Percentiles rank a stretch among this genome's conserved stretches.
Evolutionary conservation across 768 basidiomycete species (phyloP).

Genomic region (Pilatotrama ljubarskyi): DNA sequence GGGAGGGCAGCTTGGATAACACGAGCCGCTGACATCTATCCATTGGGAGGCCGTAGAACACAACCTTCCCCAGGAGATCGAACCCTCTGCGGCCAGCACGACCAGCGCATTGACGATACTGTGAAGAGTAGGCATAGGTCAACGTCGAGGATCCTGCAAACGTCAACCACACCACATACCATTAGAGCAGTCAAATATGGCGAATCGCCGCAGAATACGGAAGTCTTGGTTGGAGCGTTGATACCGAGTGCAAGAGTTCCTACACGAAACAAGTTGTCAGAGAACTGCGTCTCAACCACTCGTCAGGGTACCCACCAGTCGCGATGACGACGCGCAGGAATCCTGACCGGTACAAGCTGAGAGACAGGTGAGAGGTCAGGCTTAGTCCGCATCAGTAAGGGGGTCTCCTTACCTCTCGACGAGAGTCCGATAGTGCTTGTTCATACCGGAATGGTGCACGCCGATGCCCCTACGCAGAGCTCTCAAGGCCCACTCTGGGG

Average conservation of each 20-base stretch:
- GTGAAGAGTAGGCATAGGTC: neutral
- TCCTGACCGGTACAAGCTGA: slow-evolving; percentile 60
- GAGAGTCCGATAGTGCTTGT: slow-evolving; percentile 55
- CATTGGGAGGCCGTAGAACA: slow-evolving; percentile 69
- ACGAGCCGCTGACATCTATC: slow-evolving; percentile 64
- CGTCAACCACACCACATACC: slow-evolving; percentile 36
- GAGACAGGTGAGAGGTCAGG: neutral
- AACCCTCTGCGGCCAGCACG: slow-evolving; percentile 70
- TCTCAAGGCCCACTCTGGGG: slow-evolving; percentile 44
- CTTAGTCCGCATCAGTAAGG: neutral
- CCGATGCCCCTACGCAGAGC: slow-evolving; percentile 63
- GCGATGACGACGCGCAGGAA: slow-evolving; percentile 67
- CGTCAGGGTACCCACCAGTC: slow-evolving; percentile 42
- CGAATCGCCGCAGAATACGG: slow-evolving; percentile 64
- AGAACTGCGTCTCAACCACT: neutral
- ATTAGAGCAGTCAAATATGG: slow-evolving; percentile 60
- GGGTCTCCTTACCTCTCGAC: slow-evolving; percentile 50
- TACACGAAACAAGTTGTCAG: slow-evolving; percentile 19
- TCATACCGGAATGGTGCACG: slow-evolving; percentile 73
- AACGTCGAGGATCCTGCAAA: neutral
- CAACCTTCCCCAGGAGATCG: slow-evolving; percentile 67
- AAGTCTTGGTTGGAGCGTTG: slow-evolving; percentile 69
- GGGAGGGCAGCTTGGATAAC: slow-evolving; percentile 60
- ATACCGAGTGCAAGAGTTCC: slow-evolving; percentile 74
- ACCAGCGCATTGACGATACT: slow-evolving; percentile 76